A percentile compares a stretch with the other conserved stretches of the same genome.
These are phyloP conservation scores for Lomentospora prolificans DNA, from an alignment of 2,329 filamentous ascomycete genomes.

Conservation along the genomic window DNA sequence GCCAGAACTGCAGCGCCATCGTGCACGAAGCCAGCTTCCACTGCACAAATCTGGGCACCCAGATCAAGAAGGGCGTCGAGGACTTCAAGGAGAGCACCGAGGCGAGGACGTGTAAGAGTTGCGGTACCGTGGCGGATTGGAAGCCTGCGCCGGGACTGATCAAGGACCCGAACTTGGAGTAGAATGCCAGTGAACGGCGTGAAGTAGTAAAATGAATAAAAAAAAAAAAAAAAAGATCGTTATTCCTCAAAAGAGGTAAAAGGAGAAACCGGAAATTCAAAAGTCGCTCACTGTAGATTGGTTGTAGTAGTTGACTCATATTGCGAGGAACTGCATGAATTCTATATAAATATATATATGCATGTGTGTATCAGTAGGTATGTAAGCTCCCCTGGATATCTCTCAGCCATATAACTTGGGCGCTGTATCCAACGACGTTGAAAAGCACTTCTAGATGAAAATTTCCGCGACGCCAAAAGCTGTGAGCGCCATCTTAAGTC, in stretches of 20 bases:
- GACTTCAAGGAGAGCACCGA: slow-evolving; percentile 59
- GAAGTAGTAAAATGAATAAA: neutral
- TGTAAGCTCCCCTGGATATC: neutral
- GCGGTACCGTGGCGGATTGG: slow-evolving; percentile 66
- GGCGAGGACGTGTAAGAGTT: slow-evolving; percentile 65
- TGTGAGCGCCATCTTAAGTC: slow-evolving; percentile 45
- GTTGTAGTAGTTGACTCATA: neutral
- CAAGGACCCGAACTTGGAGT: slow-evolving; percentile 44
- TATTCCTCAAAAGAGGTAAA: neutral
- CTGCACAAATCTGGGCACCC: slow-evolving; percentile 81
- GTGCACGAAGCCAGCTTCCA: slow-evolving; percentile 84
- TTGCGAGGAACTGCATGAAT: neutral
- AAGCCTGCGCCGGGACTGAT: slow-evolving; percentile 53
- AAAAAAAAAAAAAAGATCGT: neutral
- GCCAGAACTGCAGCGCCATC: slow-evolving; percentile 54
- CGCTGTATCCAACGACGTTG: neutral
- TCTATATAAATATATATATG: neutral
- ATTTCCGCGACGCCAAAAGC: neutral
- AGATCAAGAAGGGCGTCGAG: slow-evolving; percentile 89
- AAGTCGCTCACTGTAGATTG: too few species aligned
- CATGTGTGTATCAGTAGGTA: neutral
- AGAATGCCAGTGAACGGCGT: neutral
- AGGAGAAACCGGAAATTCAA: neutral
- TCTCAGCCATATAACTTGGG: neutral
- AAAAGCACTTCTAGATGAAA: neutral